Evolutionary conservation across 176 grass and related monocot species (phyloP), one percentile per base, ranked within the genome.

Genomic region (Areca catechu): DNA sequence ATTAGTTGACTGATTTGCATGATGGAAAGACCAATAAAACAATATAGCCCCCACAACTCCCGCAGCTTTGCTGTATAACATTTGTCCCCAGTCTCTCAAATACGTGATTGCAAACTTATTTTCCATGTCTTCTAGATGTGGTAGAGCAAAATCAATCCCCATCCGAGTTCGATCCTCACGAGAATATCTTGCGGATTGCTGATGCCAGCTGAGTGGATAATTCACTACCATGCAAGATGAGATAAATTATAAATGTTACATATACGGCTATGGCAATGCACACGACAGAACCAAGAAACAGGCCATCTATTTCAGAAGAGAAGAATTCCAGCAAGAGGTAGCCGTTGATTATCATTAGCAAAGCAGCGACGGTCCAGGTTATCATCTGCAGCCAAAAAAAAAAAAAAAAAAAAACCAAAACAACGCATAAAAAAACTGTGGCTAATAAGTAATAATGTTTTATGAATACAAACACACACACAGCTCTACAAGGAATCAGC

Each of bases 301-400:
- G 66, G 9, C 87, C 87, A 72, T 51, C 67, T 65, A 89, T 84
- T 67, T 98, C 93, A 19, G 76, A 85, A 29, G 84, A 89, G 74
- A 82, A 82, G 70, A 98, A 98, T 64, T 92, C 93, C 69, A 98
- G 34, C 80, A 98, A 68, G 20, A 98, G 80, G 58, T 92, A 92
- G 16, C 81, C 81, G 1, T 98, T 98, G 74, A 98, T 92, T 22
- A 75, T 81, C 51, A 98, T 92, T 52, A 98, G 56, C 14, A 92
- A 62, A n/a, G 87, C 64, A 1, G 87, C 84, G 7, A 98, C 87
- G 7, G 76, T 90, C 93, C 93, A 98, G 12, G 87, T 92, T 63
- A 92, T 66, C 51, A 79, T 82, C 93, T 98, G 3, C 9, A 43
- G 68, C 62, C n/a, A n/a, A n/a, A n/a, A n/a, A n/a, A n/a, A n/a